Conservation (phyloP, 768 basidiomycete genomes). For the Rubroboletus satanas region DNA sequence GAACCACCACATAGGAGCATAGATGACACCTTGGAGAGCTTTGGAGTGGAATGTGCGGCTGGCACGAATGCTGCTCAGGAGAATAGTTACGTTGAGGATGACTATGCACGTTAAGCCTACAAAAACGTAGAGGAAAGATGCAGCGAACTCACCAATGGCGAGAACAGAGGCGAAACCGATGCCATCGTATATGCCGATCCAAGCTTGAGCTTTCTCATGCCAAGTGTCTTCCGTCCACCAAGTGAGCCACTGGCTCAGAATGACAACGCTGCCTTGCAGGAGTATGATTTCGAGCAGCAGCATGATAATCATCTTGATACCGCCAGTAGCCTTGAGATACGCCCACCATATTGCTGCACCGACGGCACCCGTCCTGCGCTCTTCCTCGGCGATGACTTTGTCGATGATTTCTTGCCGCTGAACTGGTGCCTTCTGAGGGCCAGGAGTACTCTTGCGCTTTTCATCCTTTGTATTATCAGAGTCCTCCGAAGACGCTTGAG, state of each 20-base stretch:
- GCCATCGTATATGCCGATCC: constrained; percentile 31
- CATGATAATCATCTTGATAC: constrained; percentile 15
- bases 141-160: constrained; percentile 14
- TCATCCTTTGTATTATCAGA: constrained; percentile 10
- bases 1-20: constrained; percentile 30
- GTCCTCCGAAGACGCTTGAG: constrained; percentile 11
- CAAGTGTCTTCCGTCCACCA: constrained; percentile 29
- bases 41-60: constrained; percentile 27
- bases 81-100: constrained; percentile 22
- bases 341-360: constrained; percentile 28
- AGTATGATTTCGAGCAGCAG: constrained; percentile 20
- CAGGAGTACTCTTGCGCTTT: constrained; percentile 19
- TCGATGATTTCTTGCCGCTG: constrained; percentile 11
- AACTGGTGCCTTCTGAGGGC: constrained; percentile 3
- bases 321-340: constrained; percentile 31
- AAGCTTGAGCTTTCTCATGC: constrained; percentile 21
- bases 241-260: constrained; percentile 30
- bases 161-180: constrained; percentile 22
- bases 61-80: constrained; percentile 27
- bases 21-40: constrained; percentile 21
- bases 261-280: constrained; percentile 22
- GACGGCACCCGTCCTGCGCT: constrained; percentile 25
- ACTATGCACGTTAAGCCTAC: constrained; percentile 14
- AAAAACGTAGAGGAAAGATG: not conserved
- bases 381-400: constrained; percentile 24